Conservation (phyloP, 129 eudicot genomes). For the Centrapalus pauciflorus region DNA sequence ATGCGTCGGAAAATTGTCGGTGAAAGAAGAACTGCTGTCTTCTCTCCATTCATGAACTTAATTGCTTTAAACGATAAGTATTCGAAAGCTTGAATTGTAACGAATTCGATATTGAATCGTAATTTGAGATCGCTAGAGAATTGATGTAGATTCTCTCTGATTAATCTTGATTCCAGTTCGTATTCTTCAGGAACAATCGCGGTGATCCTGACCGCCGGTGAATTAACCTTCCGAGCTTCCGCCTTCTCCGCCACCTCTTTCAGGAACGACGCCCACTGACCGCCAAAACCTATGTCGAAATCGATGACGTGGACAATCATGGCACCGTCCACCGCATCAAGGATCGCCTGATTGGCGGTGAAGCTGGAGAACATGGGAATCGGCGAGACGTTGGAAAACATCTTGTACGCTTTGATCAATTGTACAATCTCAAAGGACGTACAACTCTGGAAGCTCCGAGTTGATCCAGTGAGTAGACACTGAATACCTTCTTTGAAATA, state of each 20-base stretch:
- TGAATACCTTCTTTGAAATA: constrained; percentile 91
- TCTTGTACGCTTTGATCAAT: constrained; percentile 58
- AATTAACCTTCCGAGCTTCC: constrained; percentile 23
- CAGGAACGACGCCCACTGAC: constrained; percentile 90
- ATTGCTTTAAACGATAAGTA: constrained; percentile 49
- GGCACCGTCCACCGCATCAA: constrained; percentile 47
- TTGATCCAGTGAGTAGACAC: constrained; percentile 50
- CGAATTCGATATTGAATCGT: constrained; percentile 59
- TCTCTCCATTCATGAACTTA: constrained; percentile 61
- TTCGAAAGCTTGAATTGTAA: constrained; percentile 53
- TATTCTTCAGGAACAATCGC: constrained; percentile 75
- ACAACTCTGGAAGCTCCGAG: constrained; percentile 78
- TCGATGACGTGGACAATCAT: constrained; percentile 69
- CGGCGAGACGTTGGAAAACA: constrained; percentile 69
- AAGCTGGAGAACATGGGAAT: constrained; percentile 85
- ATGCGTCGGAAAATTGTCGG: constrained; percentile 60
- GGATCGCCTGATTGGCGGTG: constrained; percentile 89
- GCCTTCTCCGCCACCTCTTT: constrained; percentile 69
- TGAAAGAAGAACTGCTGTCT: constrained; percentile 53
- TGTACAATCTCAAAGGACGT: constrained; percentile 52
- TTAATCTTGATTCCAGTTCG: constrained; percentile 49
- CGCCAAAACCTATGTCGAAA: constrained; percentile 79
- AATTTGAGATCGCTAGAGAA: constrained; percentile 65
- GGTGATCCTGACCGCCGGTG: constrained; percentile 60
- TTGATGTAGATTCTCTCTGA: constrained; percentile 58